Conservation (phyloP, 805 yeast species). For the Metschnikowia reukaufii region DNA sequence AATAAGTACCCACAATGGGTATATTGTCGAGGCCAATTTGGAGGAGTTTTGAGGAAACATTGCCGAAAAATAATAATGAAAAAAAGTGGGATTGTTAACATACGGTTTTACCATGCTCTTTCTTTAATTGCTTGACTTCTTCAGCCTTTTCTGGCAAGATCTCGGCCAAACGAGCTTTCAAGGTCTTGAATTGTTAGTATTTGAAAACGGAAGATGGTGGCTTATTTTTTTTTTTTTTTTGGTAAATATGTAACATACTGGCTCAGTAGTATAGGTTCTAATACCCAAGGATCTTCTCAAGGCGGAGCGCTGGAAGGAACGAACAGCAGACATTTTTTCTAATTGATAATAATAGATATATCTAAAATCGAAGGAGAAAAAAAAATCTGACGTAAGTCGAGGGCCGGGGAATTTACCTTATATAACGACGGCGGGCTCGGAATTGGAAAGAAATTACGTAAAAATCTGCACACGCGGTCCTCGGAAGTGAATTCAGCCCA, state of each 20-base stretch:
- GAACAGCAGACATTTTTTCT: constrained; percentile 33
- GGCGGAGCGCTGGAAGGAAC: constrained; percentile 39
- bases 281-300: constrained; percentile 22
- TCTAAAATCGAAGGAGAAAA: constrained; percentile 14
- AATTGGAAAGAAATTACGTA: constrained; percentile 15
- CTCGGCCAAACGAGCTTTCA: constrained; percentile 93
- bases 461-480: constrained; percentile 19
- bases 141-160: constrained; percentile 89
- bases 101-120: constrained; percentile 84
- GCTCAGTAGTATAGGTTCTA: constrained; percentile 25
- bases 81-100: constrained; percentile 25
- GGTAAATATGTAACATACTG: constrained; percentile 20
- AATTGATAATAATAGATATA: constrained; percentile 9
- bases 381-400: constrained; percentile 3
- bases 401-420: constrained; percentile 12
- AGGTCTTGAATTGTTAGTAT: constrained; percentile 49
- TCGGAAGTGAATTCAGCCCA: constrained; percentile 13
- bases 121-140: constrained; percentile 84
- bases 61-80: neutral
- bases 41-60: neutral
- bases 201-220: neutral
- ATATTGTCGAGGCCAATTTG: neutral
- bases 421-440: constrained; percentile 14
- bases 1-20: neutral
- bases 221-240: neutral